A percentile compares a stretch with the other conserved stretches of the same genome.
These are phyloP conservation scores for Cytospora schulzeri DNA, from an alignment of 2,329 filamentous ascomycete species.

Conservation along the genomic window DNA sequence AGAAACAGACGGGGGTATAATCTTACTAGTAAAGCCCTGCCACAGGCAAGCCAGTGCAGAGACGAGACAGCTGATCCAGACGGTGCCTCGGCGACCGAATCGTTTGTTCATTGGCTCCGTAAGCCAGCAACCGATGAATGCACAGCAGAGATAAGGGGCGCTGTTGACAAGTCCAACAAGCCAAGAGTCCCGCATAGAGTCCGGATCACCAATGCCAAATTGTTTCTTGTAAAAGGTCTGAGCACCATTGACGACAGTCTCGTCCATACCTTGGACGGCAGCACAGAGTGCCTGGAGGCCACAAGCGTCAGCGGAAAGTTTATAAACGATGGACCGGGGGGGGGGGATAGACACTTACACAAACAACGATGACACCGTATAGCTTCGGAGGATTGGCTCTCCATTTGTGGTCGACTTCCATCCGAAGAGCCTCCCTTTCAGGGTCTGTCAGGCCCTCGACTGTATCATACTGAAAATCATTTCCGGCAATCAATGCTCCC, in stretches of 20 bases:
- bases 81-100: conserved; percentile 71
- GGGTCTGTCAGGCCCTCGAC: conserved; percentile 57
- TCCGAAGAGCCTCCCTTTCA: conserved; percentile 59
- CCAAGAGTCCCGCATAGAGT: conserved; percentile 55
- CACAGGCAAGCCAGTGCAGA: conserved; percentile 58
- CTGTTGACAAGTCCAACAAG: conserved; percentile 58
- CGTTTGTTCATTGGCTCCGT: conserved; percentile 71
- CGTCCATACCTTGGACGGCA: conserved; percentile 72
- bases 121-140: conserved; percentile 71
- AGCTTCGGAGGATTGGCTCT: conserved; percentile 63
- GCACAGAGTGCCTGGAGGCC: conserved; percentile 61
- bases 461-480: conserved; percentile 51
- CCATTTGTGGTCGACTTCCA: conserved; percentile 69
- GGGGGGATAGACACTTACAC: conserved; percentile 34
- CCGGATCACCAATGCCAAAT: conserved; percentile 59
- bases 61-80: conserved; percentile 66
- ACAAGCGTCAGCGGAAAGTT: conserved; percentile 40
- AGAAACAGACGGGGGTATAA: not conserved
- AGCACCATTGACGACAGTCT: conserved; percentile 70
- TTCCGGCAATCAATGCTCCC: conserved; percentile 60
- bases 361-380: conserved; percentile 63
- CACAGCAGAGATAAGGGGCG: conserved; percentile 66
- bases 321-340: not conserved
- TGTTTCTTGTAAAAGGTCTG: conserved; percentile 65
- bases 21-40: conserved; percentile 44